Evolutionary conservation across 2,329 filamentous ascomycete species (phyloP).

Genomic region (Talaromyces sp.): DNA sequence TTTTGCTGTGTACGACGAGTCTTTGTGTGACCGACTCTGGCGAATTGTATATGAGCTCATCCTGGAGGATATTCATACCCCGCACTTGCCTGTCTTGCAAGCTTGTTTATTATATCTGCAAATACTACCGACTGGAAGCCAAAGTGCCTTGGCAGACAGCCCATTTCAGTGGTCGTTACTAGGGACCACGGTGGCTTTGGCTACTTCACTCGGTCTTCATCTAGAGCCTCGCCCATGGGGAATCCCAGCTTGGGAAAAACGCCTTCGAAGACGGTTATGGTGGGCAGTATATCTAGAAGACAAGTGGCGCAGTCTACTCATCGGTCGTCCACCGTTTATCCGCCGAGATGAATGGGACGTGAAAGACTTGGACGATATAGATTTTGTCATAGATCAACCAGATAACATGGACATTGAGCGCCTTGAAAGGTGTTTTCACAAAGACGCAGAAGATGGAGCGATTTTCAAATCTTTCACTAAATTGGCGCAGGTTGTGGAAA

Average conservation of each 20-base stretch:
- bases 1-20: slow-evolving; percentile 20
- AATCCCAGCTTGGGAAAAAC: slow-evolving; percentile 33
- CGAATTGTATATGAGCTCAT: slow-evolving; percentile 26
- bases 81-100: slow-evolving; percentile 26
- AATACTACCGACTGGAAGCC: slow-evolving; percentile 16
- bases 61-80: slow-evolving; percentile 26
- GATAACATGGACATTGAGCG: slow-evolving; percentile 10
- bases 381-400: slow-evolving; percentile 18
- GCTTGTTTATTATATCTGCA: slow-evolving; percentile 29
- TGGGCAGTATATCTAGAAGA: slow-evolving; percentile 37
- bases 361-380: slow-evolving; percentile 21
- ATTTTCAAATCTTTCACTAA: slow-evolving; percentile 21
- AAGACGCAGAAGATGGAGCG: slow-evolving; percentile 15
- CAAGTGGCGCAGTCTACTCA: slow-evolving; percentile 32
- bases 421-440: background rate
- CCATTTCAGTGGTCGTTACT: slow-evolving; percentile 34
- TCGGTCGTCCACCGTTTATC: slow-evolving; percentile 32
- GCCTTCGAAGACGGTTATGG: slow-evolving; percentile 33
- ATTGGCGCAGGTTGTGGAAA: slow-evolving; percentile 24
- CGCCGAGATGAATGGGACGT: slow-evolving; percentile 30
- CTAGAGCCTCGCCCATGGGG: slow-evolving; percentile 33
- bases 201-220: slow-evolving; percentile 29
- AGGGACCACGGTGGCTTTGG: slow-evolving; percentile 29
- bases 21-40: slow-evolving; percentile 22
- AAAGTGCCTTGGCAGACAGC: slow-evolving; percentile 23